Conservation (phyloP, 1,284 basidiomycete species). For the Ustilago xerochloae region DNA sequence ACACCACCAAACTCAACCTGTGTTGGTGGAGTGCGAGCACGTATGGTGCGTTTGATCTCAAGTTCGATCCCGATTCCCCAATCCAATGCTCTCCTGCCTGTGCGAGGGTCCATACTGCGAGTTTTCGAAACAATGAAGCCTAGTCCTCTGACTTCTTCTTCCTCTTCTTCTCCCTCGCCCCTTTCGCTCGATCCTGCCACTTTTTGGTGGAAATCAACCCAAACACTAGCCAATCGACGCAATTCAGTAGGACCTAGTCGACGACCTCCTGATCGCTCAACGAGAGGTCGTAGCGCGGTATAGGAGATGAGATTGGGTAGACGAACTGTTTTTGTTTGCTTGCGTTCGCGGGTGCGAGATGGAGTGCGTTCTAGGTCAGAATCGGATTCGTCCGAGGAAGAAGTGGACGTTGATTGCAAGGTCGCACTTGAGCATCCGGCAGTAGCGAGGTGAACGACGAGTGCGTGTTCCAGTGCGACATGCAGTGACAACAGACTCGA, state of each 20-base stretch:
- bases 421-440: constrained; percentile 49
- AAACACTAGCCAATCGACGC: constrained; percentile 52
- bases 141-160: constrained; percentile 45
- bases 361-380: constrained; percentile 8
- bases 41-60: constrained; percentile 30
- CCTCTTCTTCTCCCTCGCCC: neutral
- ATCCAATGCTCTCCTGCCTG: constrained; percentile 43
- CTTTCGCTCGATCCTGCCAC: neutral
- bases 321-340: constrained; percentile 33
- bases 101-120: constrained; percentile 47
- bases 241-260: constrained; percentile 50
- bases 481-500: constrained; percentile 54
- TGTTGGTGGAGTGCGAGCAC: constrained; percentile 30
- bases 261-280: constrained; percentile 58
- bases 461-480: constrained; percentile 58
- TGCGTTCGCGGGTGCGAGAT: neutral
- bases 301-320: constrained; percentile 61
- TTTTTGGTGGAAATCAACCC: constrained; percentile 43
- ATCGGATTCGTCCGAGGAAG: constrained; percentile 7
- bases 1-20: constrained; percentile 48
- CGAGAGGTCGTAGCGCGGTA: constrained; percentile 54
- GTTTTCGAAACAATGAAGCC: constrained; percentile 54
- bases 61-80: constrained; percentile 62
- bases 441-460: constrained; percentile 64
- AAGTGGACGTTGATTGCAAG: constrained; percentile 20